Base-by-base conservation (phyloP, 768 basidiomycete genomes). In the Leccinellum albellum region DNA sequence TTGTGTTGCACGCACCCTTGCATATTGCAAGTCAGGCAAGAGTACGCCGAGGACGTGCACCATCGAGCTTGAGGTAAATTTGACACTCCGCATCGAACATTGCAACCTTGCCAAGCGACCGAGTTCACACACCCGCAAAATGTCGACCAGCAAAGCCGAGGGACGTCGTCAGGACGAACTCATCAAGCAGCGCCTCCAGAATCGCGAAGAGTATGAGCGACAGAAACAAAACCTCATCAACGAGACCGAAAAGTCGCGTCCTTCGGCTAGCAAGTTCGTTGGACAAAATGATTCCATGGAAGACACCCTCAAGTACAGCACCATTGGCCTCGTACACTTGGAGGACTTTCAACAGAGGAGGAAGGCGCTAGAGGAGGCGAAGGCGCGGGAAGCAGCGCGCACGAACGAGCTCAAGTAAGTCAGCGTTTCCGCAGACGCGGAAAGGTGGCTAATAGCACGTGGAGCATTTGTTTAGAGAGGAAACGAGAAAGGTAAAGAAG, bases 271-370 rank as follows among this genome's bases (percentile, higher is more conserved):
- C 68, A 89, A 94, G 59, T 98, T 98, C 73, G 90, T 96, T 35
- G 92, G 93, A 1, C 91, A 95, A 71, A 85, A 91, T 73, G 95
- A 98, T 69, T 92, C 91, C 5, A 86, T 97, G 80, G 96, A 98
- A 71, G 96, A 98, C 57, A 81, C 85, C 7, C 80, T 98, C 51
- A 97, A 96, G 79, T 81, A 92, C 59, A 87, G 81, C 50, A 98
- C 96, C 1, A 85, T 98, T 45, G 96, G 96, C 61, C 82, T 98
- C 17, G 95, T 98, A 3, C 84, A 79, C 56, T 79, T 98, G 7
- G 91, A 96, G 62, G 96, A 97, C 29, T 98, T 98, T 62, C 91
- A 94, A 71, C 89, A 92, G 73, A 84, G 80, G 66, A 76, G 91
- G 57, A 91, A 91, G 68, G 91, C 92, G 60, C 74, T 98, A 4